phyloP scores from a whole-genome alignment of 2,329 filamentous ascomycete species.

The Aschersonia sp. region DNA sequence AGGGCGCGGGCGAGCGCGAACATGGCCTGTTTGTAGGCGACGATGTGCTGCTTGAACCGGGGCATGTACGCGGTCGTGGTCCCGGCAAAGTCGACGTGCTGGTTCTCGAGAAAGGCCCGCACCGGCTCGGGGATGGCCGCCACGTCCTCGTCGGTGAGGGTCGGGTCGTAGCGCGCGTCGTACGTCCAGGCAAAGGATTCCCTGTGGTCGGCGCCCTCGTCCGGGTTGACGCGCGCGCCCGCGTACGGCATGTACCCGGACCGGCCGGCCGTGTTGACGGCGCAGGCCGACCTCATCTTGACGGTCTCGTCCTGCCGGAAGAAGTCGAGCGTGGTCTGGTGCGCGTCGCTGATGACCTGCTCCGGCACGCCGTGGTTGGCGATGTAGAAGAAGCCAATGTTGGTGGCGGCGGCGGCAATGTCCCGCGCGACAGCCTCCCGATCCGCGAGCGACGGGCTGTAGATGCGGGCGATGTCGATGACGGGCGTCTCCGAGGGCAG shows the following conservation, averaged over 20 bases:
- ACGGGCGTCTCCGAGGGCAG: not conserved
- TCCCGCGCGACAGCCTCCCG: slow-evolving; percentile 2
- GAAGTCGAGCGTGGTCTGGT: slow-evolving; percentile 24
- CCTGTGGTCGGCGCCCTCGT: slow-evolving; percentile 32
- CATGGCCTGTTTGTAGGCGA: slow-evolving; percentile 31
- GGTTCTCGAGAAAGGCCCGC: slow-evolving; percentile 19
- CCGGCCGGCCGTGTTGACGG: slow-evolving; percentile 13
- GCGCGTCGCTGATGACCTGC: slow-evolving; percentile 13
- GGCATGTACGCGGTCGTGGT: slow-evolving; percentile 26
- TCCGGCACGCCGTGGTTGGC: slow-evolving; percentile 30
- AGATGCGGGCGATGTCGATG: not conserved
- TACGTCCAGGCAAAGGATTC: slow-evolving; percentile 39
- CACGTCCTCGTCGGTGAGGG: slow-evolving; percentile 10
- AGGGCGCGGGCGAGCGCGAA: slow-evolving; percentile 35
- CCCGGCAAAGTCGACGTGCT: slow-evolving; percentile 28
- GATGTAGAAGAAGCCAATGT: slow-evolving; percentile 41
- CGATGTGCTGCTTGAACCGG: slow-evolving; percentile 28
- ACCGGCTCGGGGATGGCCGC: slow-evolving; percentile 27
- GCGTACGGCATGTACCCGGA: slow-evolving; percentile 31
- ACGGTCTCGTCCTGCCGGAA: slow-evolving; percentile 28
- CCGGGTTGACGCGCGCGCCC: slow-evolving; percentile 30
- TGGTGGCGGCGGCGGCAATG: slow-evolving; percentile 29
- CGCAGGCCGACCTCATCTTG: slow-evolving; percentile 21
- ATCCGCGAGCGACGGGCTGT: not conserved
- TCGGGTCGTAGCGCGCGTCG: slow-evolving; percentile 34